Conservation (phyloP, 169 alveolate genomes). For the Eimeria sp. region DNA sequence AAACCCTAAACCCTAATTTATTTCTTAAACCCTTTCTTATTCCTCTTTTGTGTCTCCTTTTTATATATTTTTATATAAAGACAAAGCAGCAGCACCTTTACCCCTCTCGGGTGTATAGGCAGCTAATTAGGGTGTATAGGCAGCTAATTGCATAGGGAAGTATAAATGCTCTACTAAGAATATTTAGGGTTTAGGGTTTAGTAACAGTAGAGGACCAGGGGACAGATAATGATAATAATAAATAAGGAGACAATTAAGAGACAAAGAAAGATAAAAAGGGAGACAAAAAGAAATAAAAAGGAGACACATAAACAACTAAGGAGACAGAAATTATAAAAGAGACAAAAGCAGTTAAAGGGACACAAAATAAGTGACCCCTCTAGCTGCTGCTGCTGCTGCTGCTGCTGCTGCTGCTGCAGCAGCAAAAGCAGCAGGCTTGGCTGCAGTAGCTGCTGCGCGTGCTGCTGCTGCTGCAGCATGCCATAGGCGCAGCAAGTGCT, state of each 20-base stretch:
- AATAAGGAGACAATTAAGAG: background rate
- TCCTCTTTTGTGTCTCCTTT: background rate
- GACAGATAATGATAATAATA: too few species aligned
- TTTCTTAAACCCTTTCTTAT: background rate
- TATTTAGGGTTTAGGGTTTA: too few species aligned
- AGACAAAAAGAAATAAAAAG: background rate
- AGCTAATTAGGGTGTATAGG: constrained; percentile 8
- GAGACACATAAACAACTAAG: background rate
- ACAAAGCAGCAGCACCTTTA: background rate
- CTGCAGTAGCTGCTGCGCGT: background rate
- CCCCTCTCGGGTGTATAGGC: constrained; percentile 19
- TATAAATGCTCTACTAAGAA: background rate
- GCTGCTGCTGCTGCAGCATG: background rate
- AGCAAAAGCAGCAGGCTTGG: background rate
- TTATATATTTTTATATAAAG: too few species aligned
- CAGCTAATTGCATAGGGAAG: background rate
- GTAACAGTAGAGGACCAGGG: too few species aligned
- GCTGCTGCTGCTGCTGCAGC: constrained; percentile 29
- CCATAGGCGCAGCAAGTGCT: background rate
- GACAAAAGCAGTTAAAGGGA: background rate
- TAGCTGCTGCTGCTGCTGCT: constrained; percentile 1
- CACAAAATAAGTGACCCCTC: background rate
- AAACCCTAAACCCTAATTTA: constrained; percentile 3
- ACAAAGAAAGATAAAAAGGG: background rate
- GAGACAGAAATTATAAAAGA: too few species aligned